Percentiles rank a stretch among this genome's conserved stretches.
Conservation (phyloP, 805 yeast species). For the Kurtzmaniella fragi region DNA sequence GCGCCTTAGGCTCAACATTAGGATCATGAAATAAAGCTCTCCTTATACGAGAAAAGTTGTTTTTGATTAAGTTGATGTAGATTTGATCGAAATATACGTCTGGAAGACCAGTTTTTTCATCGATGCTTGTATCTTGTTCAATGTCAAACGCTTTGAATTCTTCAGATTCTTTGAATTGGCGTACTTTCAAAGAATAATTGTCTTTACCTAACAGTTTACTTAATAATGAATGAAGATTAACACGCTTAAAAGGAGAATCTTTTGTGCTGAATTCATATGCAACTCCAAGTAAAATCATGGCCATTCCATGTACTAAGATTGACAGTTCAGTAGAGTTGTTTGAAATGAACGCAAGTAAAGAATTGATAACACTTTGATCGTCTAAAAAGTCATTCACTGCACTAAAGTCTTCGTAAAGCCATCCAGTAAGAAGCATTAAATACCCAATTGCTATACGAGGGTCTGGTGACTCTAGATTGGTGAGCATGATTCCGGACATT, state of each 20-base stretch:
- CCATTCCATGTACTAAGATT: constrained; percentile 64
- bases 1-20: constrained; percentile 59
- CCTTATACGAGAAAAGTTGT: constrained; percentile 61
- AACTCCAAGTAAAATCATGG: constrained; percentile 66
- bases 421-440: constrained; percentile 62
- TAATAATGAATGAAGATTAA: constrained; percentile 57
- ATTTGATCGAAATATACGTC: constrained; percentile 64
- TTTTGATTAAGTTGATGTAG: constrained; percentile 64
- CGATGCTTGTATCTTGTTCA: constrained; percentile 50
- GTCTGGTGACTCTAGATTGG: constrained; percentile 57
- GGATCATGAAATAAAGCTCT: constrained; percentile 75
- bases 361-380: constrained; percentile 61
- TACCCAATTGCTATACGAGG: constrained; percentile 77
- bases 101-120: constrained; percentile 78
- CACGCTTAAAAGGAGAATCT: constrained; percentile 59
- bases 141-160: constrained; percentile 50
- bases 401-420: constrained; percentile 72
- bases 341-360: constrained; percentile 60
- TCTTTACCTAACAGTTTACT: constrained; percentile 73
- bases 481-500: constrained; percentile 64
- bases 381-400: constrained; percentile 73
- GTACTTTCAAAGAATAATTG: constrained; percentile 66
- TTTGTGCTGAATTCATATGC: constrained; percentile 69
- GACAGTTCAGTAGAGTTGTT: constrained; percentile 44
- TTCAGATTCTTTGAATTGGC: constrained; percentile 61